A percentile compares a stretch with the other conserved stretches of the same genome.
Evolutionary conservation across 345 rosid species (phyloP).

Genomic region (Stellera chamaejasme): DNA sequence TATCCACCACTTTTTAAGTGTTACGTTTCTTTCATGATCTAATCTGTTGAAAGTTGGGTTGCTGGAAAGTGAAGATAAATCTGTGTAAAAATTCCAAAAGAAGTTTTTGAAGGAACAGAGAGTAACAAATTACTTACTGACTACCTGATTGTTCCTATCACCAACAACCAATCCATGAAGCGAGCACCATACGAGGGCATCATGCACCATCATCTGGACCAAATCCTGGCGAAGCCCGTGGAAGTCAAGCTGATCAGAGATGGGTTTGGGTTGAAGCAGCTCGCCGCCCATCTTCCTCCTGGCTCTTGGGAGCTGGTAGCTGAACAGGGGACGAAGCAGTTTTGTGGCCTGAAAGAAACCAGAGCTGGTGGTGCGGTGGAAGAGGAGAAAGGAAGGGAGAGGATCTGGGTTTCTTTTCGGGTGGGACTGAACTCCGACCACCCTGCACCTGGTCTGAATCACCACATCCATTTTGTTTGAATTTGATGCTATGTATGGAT

Average conservation of each 20-base stretch:
- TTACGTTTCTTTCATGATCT: too few relatives aligned
- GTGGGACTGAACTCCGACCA: background rate
- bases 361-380: background rate
- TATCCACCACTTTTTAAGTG: too few relatives aligned
- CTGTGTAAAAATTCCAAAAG: too few relatives aligned
- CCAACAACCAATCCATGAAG: slow-evolving; percentile 87
- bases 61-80: background rate
- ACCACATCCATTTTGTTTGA: too few relatives aligned
- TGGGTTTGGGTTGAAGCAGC: slow-evolving; percentile 5
- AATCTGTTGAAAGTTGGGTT: too few relatives aligned
- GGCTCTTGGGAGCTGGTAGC: slow-evolving; percentile 14
- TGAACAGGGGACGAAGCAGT: slow-evolving; percentile 1
- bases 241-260: slow-evolving; percentile 22
- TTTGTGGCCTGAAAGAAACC: slow-evolving; percentile 4
- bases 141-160: slow-evolving; percentile 56
- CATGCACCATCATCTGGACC: slow-evolving; percentile 59
- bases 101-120: too few relatives aligned
- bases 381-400: slow-evolving; percentile 19
- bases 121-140: too few relatives aligned
- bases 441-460: too few relatives aligned
- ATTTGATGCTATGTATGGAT: too few relatives aligned
- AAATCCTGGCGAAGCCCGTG: slow-evolving; percentile 37
- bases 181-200: slow-evolving; percentile 92
- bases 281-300: slow-evolving; percentile 16
- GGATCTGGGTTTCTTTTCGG: slow-evolving; percentile 3